Base-by-base conservation (phyloP, 371 early-diverging fungal genomes). In the Rhizopus arrhizus region DNA sequence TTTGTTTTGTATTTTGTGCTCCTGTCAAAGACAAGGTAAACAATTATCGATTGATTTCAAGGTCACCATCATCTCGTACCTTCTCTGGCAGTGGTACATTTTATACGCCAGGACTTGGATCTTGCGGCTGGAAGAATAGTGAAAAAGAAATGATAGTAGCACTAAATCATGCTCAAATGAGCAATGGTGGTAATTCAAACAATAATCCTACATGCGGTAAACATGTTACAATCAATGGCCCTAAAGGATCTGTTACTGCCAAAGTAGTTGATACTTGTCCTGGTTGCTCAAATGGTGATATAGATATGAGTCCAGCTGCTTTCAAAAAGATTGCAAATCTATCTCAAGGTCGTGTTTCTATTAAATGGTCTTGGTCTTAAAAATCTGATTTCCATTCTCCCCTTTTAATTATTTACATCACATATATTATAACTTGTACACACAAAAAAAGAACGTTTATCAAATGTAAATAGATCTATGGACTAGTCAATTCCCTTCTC, bases 191-290 rank as follows among this genome's bases (percentile, higher is more conserved):
- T 35, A 67, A 68, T 48, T 53, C 72, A 29, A 68, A 68, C 58
- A 55, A 69, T 0, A 82, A 84, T 15, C 64, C 74, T 5, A 75
- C 77, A 16, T 88, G 89, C 56, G 86, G 86, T 52, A 71, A 78
- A 43, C 53, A 60, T 33, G 73, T 85, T 11, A 73, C 50, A 28
- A 66, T 79, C 35, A 58, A 62, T 3, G 83, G 83, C 10, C 83
- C 82, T 7, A 69, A 74, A 12, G 82, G 81, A 13, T 66, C 70
- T 3, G 75, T 83, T 3, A 73, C 64, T 35, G 86, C 83, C 35
- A 80, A 71, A 34, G 56, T 85, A 13, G 73, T 80, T 12, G 88
- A 88, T 64, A 74, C 72, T 46, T 89, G 89, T 69, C 83, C 82
- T 12, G 80, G 65, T 12, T 87, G 88, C 68, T 68, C 65, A 36